Evolutionary conservation across 73 alveolate species (phyloP), one percentile per base, ranked within the genome.

Genomic region (Paramecium caudatum): DNA sequence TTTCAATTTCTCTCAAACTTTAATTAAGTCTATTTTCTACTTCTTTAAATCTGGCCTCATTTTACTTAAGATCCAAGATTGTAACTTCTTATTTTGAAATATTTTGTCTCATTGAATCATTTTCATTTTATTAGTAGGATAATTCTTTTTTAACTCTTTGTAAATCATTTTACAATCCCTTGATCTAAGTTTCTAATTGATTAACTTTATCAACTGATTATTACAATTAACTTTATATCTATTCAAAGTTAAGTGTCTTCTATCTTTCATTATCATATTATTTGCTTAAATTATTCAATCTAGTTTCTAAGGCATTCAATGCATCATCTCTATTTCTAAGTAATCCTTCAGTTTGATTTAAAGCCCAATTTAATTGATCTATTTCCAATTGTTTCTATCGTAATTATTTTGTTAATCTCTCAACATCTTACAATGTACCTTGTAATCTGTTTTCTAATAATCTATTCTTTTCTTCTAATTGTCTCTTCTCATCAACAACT

Each of bases 1-100:
- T 68, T 33, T 68, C 32, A 33, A 34, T 43, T n/a, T 68, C 84
- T 12, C 19, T 37, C 19, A 32, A n/a, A 37, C 61, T 34, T 33
- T 68, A 13, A 34, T 37, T 37, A 16, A 34, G 34, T 9, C 50
- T 68, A 68, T 34, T 32, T 16, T 68, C 84, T 32, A 33, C 50
- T 16, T 68, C 84, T 12, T 68, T 68, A 12, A 3, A 68, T 68
- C 84, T 68, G n/a, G 84, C 84, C n/a, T 68, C 84, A 8, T 68
- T 68, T 30, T 68, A 68, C 8, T 68, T 68, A 16, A 68, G 34
- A 68, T 68, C 84, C 16, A 34, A 68, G 37, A 68, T 68, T 37
- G 47, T n/a, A 2, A 34, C 19, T 32, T 68, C 84, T 34, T 1
- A 68, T 15, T 68, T 68, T 1, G 5, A 33, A 34, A 68, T 68